Evolutionary conservation across 2,329 filamentous ascomycete species (phyloP).

Genomic region (Coleophoma crateriformis): DNA sequence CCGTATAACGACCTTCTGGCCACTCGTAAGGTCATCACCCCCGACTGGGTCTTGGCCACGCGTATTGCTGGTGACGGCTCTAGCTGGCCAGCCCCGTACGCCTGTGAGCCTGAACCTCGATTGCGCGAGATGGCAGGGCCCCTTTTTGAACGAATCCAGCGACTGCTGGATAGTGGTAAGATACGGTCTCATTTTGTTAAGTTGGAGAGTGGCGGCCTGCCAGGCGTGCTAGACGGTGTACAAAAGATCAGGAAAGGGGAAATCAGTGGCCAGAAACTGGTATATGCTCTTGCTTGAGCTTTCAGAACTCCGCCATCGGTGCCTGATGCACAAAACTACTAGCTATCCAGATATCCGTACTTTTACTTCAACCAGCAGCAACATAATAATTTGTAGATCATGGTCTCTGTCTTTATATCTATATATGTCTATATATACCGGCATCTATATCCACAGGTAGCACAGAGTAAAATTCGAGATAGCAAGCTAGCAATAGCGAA

Average conservation of each 20-base stretch:
- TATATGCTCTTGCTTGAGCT: no score
- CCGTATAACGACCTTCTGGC: background rate
- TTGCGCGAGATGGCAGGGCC: slow-evolving; percentile 8
- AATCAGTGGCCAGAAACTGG: slow-evolving; percentile 11
- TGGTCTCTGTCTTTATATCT: no score
- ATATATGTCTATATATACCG: no score
- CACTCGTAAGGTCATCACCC: background rate
- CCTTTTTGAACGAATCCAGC: slow-evolving; percentile 2
- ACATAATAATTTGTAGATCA: no score
- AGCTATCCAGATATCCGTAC: no score
- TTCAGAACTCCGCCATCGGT: no score
- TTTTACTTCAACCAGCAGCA: no score
- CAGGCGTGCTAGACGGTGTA: slow-evolving; percentile 8
- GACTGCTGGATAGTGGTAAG: slow-evolving; percentile 2
- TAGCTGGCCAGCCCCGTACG: slow-evolving; percentile 17
- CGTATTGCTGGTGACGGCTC: slow-evolving; percentile 19
- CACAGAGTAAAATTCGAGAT: no score
- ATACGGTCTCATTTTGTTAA: slow-evolving; percentile 6
- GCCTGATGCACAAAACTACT: no score
- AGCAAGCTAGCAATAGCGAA: no score
- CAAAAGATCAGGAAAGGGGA: slow-evolving; percentile 4
- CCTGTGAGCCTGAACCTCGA: slow-evolving; percentile 6
- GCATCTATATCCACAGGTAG: no score
- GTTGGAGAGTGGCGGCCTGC: slow-evolving; percentile 4
- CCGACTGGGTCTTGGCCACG: slow-evolving; percentile 22